Evolutionary conservation across 441 rosid species (phyloP).

Genomic region (Pelargonium cotyledonis): DNA sequence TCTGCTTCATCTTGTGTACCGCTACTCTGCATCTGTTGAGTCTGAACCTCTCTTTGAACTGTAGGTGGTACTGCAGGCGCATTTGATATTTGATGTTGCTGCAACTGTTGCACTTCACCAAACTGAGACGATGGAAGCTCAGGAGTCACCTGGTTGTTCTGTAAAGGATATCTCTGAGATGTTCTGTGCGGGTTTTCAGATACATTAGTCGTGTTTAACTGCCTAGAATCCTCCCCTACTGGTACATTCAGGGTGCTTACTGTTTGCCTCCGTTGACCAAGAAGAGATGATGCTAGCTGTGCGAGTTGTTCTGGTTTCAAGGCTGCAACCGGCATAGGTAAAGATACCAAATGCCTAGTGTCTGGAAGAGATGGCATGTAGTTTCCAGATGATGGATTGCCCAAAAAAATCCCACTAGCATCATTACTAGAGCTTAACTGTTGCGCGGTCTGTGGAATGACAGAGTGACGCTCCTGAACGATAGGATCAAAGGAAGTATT

Average conservation of each 20-base stretch:
- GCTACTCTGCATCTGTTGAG: constrained; percentile 40
- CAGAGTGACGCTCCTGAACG: constrained; percentile 10
- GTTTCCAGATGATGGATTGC: constrained; percentile 28
- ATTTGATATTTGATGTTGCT: constrained; percentile 39
- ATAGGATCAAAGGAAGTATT: constrained; percentile 24
- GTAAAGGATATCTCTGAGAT: constrained; percentile 23
- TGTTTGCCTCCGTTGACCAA: constrained; percentile 53
- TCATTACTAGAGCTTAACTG: constrained; percentile 29
- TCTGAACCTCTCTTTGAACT: not conserved
- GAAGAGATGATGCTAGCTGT: constrained; percentile 60
- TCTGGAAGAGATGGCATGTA: constrained; percentile 25
- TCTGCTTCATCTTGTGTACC: constrained; percentile 50
- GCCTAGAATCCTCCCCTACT: constrained; percentile 31
- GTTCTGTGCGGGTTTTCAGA: constrained; percentile 29
- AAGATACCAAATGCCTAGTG: constrained; percentile 21
- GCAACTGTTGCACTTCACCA: constrained; percentile 41
- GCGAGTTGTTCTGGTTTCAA: constrained; percentile 70
- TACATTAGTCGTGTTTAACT: constrained; percentile 21
- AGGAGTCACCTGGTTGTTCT: constrained; percentile 26
- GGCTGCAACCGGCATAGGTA: constrained; percentile 30
- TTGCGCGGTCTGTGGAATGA: constrained; percentile 30
- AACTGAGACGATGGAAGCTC: constrained; percentile 43
- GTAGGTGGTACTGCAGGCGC: constrained; percentile 20
- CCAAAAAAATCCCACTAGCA: constrained; percentile 11
- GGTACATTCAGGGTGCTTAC: constrained; percentile 20